phyloP scores from a whole-genome alignment of 2,329 filamentous ascomycete genomes.

The Cytospora chrysosperma region DNA sequence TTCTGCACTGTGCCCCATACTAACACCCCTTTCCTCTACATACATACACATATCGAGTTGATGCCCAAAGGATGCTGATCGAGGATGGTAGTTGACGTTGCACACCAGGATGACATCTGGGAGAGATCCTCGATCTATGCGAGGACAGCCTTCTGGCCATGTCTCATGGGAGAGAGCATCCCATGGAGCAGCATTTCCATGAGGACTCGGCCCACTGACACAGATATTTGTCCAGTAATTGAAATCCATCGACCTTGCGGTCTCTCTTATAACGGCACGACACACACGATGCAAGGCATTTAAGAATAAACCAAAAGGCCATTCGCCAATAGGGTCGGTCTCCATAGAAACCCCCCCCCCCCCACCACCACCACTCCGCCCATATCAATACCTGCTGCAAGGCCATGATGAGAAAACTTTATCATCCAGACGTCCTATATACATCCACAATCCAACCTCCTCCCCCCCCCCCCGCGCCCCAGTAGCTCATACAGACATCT shows the following conservation, averaged over 20 bases:
- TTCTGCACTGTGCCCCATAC: background rate
- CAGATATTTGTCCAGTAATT: background rate
- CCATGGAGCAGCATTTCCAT: background rate
- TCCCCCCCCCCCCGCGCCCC: too few species aligned
- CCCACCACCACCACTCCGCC: background rate
- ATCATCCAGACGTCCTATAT: too few species aligned
- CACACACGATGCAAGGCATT: background rate
- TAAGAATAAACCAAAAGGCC: background rate
- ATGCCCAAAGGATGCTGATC: background rate
- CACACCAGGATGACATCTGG: background rate
- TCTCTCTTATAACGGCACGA: background rate
- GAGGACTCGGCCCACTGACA: background rate
- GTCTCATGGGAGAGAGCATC: background rate
- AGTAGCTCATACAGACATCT: conserved; percentile 78
- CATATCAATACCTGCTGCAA: background rate
- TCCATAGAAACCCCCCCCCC: too few species aligned
- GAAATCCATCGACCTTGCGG: conserved; percentile 9
- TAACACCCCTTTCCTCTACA: background rate
- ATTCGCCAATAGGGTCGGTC: background rate
- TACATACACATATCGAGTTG: background rate
- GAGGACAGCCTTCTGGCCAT: background rate
- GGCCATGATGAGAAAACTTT: background rate
- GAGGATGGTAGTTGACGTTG: background rate
- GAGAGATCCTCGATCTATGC: background rate
- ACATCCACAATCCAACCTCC: too few species aligned